Conservation (phyloP, 495 filamentous ascomycete species). For the Apiosordaria backusii region DNA sequence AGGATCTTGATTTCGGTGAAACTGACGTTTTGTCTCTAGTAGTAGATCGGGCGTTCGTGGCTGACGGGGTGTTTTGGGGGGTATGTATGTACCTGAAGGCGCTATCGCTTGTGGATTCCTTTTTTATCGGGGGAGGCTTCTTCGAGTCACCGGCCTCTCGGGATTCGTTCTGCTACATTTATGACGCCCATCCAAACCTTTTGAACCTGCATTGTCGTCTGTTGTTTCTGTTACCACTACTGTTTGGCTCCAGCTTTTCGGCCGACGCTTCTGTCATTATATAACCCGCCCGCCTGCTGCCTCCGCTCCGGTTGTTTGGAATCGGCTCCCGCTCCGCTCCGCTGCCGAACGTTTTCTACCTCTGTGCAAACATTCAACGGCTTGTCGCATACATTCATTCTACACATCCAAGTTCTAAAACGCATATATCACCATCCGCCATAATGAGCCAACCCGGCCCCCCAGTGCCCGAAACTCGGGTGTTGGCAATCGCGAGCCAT, state of each 20-base stretch:
- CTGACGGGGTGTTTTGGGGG: neutral
- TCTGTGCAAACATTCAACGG: neutral
- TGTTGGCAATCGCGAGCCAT: conserved; percentile 96
- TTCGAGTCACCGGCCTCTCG: neutral
- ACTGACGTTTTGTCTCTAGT: neutral
- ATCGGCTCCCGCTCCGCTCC: neutral
- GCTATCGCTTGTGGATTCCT: neutral
- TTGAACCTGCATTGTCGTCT: no score
- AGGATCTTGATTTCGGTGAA: neutral
- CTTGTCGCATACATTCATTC: neutral
- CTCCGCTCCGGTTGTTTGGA: no score
- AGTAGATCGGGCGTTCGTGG: neutral
- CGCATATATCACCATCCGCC: neutral
- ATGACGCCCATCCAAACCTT: no score
- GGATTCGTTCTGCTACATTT: no score
- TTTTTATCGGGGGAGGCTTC: neutral
- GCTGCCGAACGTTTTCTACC: no score
- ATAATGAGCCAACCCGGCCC: conserved; percentile 40
- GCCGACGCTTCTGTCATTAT: no score
- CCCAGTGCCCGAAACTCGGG: conserved; percentile 77
- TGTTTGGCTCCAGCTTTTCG: no score
- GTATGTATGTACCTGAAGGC: neutral
- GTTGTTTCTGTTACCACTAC: no score
- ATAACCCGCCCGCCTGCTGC: neutral
- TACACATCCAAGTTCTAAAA: neutral